A percentile compares a stretch with the other conserved stretches of the same genome.
phyloP scores from a whole-genome alignment of 805 yeast genomes.

The Nakazawaea laoshanensis region DNA sequence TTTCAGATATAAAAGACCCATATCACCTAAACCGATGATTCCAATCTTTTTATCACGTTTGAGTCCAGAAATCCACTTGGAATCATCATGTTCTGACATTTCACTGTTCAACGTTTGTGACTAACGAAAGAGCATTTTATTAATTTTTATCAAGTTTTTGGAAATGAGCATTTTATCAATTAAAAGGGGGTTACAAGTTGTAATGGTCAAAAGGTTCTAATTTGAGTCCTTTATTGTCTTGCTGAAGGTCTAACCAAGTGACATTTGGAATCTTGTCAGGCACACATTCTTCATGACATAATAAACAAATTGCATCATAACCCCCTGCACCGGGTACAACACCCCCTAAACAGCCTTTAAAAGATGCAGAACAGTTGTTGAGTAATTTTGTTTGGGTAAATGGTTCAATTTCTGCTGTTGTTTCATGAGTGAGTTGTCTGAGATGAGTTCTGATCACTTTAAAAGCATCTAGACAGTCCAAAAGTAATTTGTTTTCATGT shows the following conservation, averaged over 20 bases:
- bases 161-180: too few relatives aligned
- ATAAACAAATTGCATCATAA: slow-evolving; percentile 78
- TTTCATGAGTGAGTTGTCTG: slow-evolving; percentile 46
- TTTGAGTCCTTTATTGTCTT: slow-evolving; percentile 50
- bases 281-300: slow-evolving; percentile 43
- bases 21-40: slow-evolving; percentile 93
- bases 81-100: too few relatives aligned
- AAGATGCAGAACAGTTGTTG: slow-evolving; percentile 37
- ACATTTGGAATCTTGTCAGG: slow-evolving; percentile 26
- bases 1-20: slow-evolving; percentile 86
- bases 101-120: too few relatives aligned
- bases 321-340: slow-evolving; percentile 99
- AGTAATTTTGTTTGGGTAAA: slow-evolving; percentile 60
- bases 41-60: slow-evolving; percentile 48
- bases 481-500: slow-evolving; percentile 16
- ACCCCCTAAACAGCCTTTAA: slow-evolving; percentile 85
- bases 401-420: slow-evolving; percentile 91
- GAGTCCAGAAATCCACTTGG: neutral
- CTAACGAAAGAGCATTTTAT: too few relatives aligned
- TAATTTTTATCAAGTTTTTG: too few relatives aligned
- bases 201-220: slow-evolving; percentile 30
- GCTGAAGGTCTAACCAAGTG: slow-evolving; percentile 60
- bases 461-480: slow-evolving; percentile 32
- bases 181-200: too few relatives aligned
- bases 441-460: slow-evolving; percentile 46